These are phyloP conservation scores for Helianthus tuberosus DNA, from an alignment of 129 eudicot genomes.

Conservation along the genomic window DNA sequence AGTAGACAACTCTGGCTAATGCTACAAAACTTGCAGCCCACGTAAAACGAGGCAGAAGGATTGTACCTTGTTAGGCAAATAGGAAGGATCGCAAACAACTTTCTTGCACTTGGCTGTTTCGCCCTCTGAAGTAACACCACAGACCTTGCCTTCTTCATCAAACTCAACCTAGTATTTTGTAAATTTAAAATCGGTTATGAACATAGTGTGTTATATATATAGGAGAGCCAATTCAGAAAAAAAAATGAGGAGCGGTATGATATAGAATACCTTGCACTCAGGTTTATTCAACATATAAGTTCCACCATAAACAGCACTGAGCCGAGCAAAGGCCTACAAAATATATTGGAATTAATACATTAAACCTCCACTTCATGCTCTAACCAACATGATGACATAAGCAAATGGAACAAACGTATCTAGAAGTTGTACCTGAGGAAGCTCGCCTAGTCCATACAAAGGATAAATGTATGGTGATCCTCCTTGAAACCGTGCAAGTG, in stretches of 20 bases:
- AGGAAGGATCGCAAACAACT: conserved; percentile 95
- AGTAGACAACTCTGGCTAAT: background rate
- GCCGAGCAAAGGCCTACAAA: conserved; percentile 92
- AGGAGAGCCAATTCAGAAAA: background rate
- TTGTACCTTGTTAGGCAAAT: conserved; percentile 77
- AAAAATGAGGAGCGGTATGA: background rate
- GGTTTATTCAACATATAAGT: conserved; percentile 96
- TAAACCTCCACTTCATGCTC: background rate
- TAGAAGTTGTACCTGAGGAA: conserved; percentile 57
- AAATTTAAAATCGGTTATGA: background rate
- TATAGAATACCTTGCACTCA: conserved; percentile 79
- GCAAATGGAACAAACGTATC: background rate
- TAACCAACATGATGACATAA: conserved; percentile 16
- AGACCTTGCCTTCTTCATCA: conserved; percentile 83
- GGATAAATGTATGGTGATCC: conserved; percentile 79
- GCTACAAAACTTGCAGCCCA: background rate
- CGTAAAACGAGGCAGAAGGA: background rate
- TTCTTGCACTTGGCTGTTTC: conserved; percentile 96
- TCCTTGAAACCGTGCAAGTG: conserved; percentile 77
- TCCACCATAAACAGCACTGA: conserved; percentile 99
- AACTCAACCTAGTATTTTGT: conserved; percentile 68
- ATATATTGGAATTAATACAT: conserved; percentile 2
- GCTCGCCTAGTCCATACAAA: conserved; percentile 69
- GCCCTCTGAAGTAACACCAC: conserved; percentile 91
- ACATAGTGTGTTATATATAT: background rate